Conservation (phyloP, 192 early-diverging fungal species). For the Entophlyctis luteolus region DNA sequence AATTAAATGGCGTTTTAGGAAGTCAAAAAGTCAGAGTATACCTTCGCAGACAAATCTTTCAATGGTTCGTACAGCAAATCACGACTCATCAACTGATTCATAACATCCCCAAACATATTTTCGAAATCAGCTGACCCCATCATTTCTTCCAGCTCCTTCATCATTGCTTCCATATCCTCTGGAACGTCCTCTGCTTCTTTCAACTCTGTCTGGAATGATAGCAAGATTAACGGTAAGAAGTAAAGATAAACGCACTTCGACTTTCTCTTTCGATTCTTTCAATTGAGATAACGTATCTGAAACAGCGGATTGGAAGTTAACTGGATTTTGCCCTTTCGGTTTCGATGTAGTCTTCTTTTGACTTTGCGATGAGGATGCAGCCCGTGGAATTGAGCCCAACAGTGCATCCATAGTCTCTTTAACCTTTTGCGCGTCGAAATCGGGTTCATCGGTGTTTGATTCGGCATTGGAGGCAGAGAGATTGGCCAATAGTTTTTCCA, state of each 20-base stretch:
- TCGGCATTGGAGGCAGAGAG: background rate
- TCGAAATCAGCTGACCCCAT: slow-evolving; percentile 77
- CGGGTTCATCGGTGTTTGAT: background rate
- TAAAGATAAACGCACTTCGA: slow-evolving; percentile 74
- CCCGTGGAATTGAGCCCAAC: slow-evolving; percentile 27
- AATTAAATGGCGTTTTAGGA: background rate
- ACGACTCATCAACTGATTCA: slow-evolving; percentile 88
- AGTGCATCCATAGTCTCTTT: slow-evolving; percentile 48
- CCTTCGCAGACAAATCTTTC: slow-evolving; percentile 79
- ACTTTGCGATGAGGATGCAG: background rate
- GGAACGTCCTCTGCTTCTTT: slow-evolving; percentile 34
- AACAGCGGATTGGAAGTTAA: slow-evolving; percentile 81
- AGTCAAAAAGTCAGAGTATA: slow-evolving; percentile 27
- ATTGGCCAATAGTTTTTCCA: slow-evolving; percentile 63
- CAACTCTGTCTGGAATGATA: slow-evolving; percentile 17
- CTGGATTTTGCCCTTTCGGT: background rate
- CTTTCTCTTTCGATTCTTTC: slow-evolving; percentile 76
- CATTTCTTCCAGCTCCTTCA: slow-evolving; percentile 76
- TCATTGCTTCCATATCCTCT: slow-evolving; percentile 83
- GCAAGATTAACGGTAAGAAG: too few relatives aligned
- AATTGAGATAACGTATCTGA: slow-evolving; percentile 86
- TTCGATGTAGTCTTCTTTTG: background rate
- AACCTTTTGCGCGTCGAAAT: slow-evolving; percentile 1
- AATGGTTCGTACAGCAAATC: slow-evolving; percentile 95
- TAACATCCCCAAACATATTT: slow-evolving; percentile 79